These are phyloP conservation scores for Mycena sp. DNA, from an alignment of 1,284 basidiomycete genomes.

Conservation along the genomic window DNA sequence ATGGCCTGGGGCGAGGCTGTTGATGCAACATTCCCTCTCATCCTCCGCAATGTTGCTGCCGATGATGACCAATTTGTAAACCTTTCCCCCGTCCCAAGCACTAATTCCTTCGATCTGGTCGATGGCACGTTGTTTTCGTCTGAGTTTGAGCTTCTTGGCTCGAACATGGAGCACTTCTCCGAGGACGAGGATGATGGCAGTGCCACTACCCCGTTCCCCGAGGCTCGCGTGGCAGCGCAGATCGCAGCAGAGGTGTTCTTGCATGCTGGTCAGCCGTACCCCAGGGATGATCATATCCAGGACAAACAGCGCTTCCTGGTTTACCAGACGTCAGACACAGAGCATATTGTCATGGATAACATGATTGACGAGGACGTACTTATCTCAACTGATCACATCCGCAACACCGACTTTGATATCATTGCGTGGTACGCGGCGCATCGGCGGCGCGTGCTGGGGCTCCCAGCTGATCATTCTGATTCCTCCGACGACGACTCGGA, in stretches of 20 bases:
- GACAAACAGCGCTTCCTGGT: conserved; percentile 1
- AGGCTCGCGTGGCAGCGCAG: not conserved
- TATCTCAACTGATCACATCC: not conserved
- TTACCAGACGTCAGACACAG: conserved; percentile 3
- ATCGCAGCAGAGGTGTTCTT: not conserved
- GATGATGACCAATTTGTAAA: not conserved
- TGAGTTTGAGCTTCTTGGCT: not conserved
- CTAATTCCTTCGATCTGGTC: not conserved
- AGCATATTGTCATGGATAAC: conserved; percentile 8
- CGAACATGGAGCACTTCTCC: not conserved
- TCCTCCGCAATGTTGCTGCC: not conserved
- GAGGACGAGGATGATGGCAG: not conserved
- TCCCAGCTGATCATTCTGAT: not conserved
- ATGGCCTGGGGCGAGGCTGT: conserved; percentile 13
- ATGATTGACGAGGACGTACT: not conserved
- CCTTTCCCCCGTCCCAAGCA: not conserved
- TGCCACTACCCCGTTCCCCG: not conserved
- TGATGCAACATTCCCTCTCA: conserved; percentile 1
- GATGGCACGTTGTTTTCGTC: not conserved
- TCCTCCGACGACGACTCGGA: not conserved
- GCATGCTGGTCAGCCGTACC: conserved; percentile 5
- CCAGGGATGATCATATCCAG: not conserved
- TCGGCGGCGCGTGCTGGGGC: not conserved
- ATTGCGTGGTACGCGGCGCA: not conserved
- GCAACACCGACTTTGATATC: not conserved